Conservation (phyloP, 2,329 filamentous ascomycete species). For the Alternaria longipes region DNA sequence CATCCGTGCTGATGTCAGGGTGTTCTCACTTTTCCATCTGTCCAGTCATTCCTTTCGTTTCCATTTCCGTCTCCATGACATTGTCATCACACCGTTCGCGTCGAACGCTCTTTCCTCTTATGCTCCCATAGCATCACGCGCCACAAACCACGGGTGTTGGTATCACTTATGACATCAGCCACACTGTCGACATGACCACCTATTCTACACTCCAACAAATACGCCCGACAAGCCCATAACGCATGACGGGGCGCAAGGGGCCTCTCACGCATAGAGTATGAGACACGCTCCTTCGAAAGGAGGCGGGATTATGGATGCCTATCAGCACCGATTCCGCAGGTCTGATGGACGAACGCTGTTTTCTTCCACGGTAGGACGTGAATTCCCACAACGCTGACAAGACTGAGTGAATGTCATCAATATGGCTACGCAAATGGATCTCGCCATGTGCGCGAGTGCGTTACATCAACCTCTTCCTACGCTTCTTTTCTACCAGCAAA, state of each 20-base stretch:
- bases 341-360: neutral
- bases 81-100: neutral
- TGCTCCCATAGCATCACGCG: conserved; percentile 5
- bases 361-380: neutral
- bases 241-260: neutral
- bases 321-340: neutral
- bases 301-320: neutral
- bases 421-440: neutral
- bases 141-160: conserved; percentile 4
- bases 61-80: neutral
- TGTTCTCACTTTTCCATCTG: neutral
- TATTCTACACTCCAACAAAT: neutral
- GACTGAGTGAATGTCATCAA: neutral
- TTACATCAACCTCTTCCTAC: neutral
- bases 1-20: neutral
- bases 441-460: neutral
- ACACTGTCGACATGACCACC: conserved; percentile 12
- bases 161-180: conserved; percentile 7
- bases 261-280: neutral
- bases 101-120: conserved; percentile 1
- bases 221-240: conserved; percentile 4
- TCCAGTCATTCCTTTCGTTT: neutral
- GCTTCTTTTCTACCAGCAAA: neutral
- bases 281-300: neutral
- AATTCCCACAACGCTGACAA: neutral